A percentile compares a stretch with the other conserved stretches of the same genome.
These are phyloP conservation scores for Polytolypa hystricis DNA, from an alignment of 2,329 filamentous ascomycete species.

Conservation along the genomic window DNA sequence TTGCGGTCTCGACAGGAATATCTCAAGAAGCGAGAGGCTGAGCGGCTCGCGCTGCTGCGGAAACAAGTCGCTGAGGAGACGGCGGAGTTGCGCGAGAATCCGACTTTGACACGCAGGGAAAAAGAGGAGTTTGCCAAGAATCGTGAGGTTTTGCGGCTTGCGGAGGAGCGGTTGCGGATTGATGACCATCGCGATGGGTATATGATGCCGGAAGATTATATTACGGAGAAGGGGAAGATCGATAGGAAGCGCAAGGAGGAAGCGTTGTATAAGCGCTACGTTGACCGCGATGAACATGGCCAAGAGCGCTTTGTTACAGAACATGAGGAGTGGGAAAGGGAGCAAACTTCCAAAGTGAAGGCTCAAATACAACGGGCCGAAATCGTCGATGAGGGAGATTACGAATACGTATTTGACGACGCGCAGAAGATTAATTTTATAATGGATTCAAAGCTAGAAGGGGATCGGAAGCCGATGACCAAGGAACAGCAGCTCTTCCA, in stretches of 20 bases:
- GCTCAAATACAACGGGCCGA: constrained; percentile 69
- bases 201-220: constrained; percentile 85
- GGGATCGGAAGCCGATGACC: constrained; percentile 59
- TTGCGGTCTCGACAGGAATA: constrained; percentile 84
- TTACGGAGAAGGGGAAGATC: constrained; percentile 84
- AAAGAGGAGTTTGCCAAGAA: constrained; percentile 84
- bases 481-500: constrained; percentile 70
- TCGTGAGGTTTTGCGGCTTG: constrained; percentile 65
- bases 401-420: constrained; percentile 88
- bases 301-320: constrained; percentile 86
- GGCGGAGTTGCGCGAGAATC: constrained; percentile 66
- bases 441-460: constrained; percentile 59
- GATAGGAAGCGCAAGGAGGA: constrained; percentile 80
- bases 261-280: constrained; percentile 78
- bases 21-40: constrained; percentile 79
- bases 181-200: constrained; percentile 92
- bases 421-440: constrained; percentile 79
- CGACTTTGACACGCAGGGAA: constrained; percentile 63
- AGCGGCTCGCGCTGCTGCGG: constrained; percentile 73
- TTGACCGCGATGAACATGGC: constrained; percentile 76
- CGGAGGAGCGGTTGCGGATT: constrained; percentile 74
- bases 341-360: constrained; percentile 79
- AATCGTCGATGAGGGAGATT: constrained; percentile 67
- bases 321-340: constrained; percentile 89
- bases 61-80: constrained; percentile 86